Base-by-base conservation (phyloP, 1,284 basidiomycete species). In the Acaromyces ingoldii region DNA sequence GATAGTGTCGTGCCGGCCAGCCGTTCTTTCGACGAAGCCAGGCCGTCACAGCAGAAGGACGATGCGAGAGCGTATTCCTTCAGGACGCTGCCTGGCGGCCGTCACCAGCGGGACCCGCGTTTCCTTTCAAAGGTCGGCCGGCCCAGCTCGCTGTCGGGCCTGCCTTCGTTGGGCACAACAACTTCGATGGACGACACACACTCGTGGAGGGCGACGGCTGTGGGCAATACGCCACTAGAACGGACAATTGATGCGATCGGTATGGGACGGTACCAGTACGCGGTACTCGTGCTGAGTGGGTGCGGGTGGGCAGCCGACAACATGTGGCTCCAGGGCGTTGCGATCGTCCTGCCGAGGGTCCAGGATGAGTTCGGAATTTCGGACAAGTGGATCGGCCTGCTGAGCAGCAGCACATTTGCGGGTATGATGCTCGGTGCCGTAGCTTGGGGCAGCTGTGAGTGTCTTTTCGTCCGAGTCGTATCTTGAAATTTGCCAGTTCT, bases 361-460 rank as follows among this genome's bases (percentile, higher is more conserved):
- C 91, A 95, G 72, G 83, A 85, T 54, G 88, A 51, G 49, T 71
- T 57, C 19, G 29, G 24, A 5, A 84, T 91, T 11, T 81, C 83
- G 24, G 87, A 91, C 75, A 80, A 78, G 47, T 83, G 82, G 63
- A 87, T 91, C 52, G 89, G 89, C 30, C 74, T 81, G 1, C 77
- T 90, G 2, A 89, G 86, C 0, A 86, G 87, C 2, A 83, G 84
- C 6, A 86, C 89, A 81, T 89, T 91, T 75, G 84, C 83, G 6
- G 89, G 93, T 36, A 97, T 97, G 93, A 95, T 95, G 89, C 76
- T 96, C 52, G 92, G 92, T 3, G 90, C 91, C 0, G 78, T 93
- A 9, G 64, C 55, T 0, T 75, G 72, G 74, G 75, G 74, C 3
- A 58, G 57, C 33, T 65, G 57, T 62, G 36, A 52, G 57, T 36